A percentile compares a stretch with the other conserved stretches of the same genome.
These are phyloP conservation scores for Zasmidium cellare DNA, from an alignment of 2,329 filamentous ascomycete species.

Conservation along the genomic window DNA sequence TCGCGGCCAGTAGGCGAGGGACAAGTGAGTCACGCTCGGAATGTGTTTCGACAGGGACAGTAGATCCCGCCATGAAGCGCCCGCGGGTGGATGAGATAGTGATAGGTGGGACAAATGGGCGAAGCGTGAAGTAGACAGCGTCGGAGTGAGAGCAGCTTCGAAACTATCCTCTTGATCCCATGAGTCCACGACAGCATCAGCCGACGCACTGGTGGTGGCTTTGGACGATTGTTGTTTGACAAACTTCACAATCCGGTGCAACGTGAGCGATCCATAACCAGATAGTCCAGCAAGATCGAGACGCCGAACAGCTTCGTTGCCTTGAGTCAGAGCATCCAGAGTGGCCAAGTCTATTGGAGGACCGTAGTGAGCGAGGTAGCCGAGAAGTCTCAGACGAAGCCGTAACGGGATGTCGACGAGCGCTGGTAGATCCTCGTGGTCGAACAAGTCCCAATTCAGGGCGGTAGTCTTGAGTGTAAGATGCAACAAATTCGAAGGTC, in stretches of 20 bases:
- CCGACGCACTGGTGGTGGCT: not conserved
- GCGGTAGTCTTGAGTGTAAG: slow-evolving; percentile 55
- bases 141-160: slow-evolving; percentile 25
- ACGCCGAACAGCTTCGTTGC: slow-evolving; percentile 47
- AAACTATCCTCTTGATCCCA: slow-evolving; percentile 45
- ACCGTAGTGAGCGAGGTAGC: slow-evolving; percentile 56
- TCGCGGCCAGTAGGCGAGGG: slow-evolving; percentile 62
- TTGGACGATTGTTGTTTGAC: slow-evolving; percentile 32
- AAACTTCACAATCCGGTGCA: slow-evolving; percentile 45
- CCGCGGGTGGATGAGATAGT: slow-evolving; percentile 52
- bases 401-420: slow-evolving; percentile 53
- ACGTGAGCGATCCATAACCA: slow-evolving; percentile 45
- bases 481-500: slow-evolving; percentile 50
- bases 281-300: slow-evolving; percentile 56
- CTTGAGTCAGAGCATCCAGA: slow-evolving; percentile 53
- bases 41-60: slow-evolving; percentile 54
- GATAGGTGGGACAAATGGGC: slow-evolving; percentile 58
- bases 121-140: slow-evolving; percentile 43
- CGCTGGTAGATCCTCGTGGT: slow-evolving; percentile 58
- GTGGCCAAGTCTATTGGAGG: slow-evolving; percentile 44
- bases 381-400: slow-evolving; percentile 55
- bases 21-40: slow-evolving; percentile 61
- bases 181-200: slow-evolving; percentile 40
- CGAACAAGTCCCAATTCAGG: slow-evolving; percentile 56
- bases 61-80: slow-evolving; percentile 57